Evolutionary conservation across 1,139 yeast genomes (phyloP).

Genomic region (Kodamaea derodonti): DNA sequence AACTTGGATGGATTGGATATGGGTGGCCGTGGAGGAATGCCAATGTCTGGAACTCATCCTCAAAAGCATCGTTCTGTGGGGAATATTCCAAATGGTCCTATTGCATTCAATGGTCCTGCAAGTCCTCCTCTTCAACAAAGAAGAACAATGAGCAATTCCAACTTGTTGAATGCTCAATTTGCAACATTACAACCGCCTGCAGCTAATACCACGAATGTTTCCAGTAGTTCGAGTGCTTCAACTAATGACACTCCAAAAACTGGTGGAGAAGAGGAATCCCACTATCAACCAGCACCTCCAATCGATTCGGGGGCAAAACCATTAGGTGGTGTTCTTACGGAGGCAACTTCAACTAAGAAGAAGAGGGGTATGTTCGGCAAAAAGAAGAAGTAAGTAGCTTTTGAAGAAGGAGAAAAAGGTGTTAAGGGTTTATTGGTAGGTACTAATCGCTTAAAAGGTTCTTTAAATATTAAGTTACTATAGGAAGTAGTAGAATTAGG

Average conservation of each 20-base stretch:
- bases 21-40: conserved; percentile 54
- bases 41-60: conserved; percentile 23
- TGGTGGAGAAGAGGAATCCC: conserved; percentile 4
- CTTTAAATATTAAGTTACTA: no score
- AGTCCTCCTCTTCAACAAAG: conserved; percentile 14
- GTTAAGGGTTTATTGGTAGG: no score
- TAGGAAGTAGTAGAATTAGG: no score
- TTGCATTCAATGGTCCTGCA: not conserved
- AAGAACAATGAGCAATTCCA: conserved; percentile 13
- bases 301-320: conserved; percentile 25
- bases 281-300: not conserved
- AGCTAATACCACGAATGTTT: conserved; percentile 19
- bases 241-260: conserved; percentile 31
- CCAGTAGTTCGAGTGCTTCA: conserved; percentile 27
- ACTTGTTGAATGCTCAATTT: conserved; percentile 7
- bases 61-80: conserved; percentile 15
- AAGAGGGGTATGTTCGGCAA: conserved; percentile 35
- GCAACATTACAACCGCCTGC: conserved; percentile 26
- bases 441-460: no score
- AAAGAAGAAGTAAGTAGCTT: conserved; percentile 13
- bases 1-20: conserved; percentile 37
- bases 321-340: conserved; percentile 28
- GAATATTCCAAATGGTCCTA: conserved; percentile 6
- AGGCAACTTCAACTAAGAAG: conserved; percentile 22
- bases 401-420: no score